Base-by-base conservation (phyloP, 2,329 filamentous ascomycete species). In the Aspergillus aculeatinus region DNA sequence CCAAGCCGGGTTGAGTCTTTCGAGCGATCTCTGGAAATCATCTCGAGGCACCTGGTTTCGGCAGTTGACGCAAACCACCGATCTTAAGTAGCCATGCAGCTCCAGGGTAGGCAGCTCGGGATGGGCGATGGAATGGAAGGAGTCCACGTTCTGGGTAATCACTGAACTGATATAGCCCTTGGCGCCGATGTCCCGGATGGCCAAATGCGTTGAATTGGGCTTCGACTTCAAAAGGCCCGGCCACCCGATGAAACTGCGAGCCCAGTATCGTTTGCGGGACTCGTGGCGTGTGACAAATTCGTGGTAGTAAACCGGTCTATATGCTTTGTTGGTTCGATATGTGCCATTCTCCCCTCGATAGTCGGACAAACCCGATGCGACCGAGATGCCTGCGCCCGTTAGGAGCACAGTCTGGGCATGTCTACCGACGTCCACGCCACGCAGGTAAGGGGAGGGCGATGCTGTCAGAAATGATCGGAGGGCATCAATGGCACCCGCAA, bases 141-240 rank as follows among this genome's bases (percentile, higher is more conserved):
- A 96, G 77, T 99, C 95, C 55, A 99, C 95, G 72, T 98, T 98
- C 74, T 99, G 95, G 47, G 95, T 98, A 67, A 99, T 87, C 60
- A 97, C 90, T 56, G 81, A 86, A 59, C 83, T 85, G 48, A 97
- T 81, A 53, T 92, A 77, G 2, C 92, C 93, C 65, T 95, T 79
- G 4, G 83, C 76, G 2, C 86, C 90, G 39, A 98, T 80, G 64
- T 89, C 83, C 55, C 85, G 83, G 59, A 98, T 85, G 2, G 93
- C 92, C 72, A 85, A 82, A 77, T 99, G 95, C 2, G 87, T 88
- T 3, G 81, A 79, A 71, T 98, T 98, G 12, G 94, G 93, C 60
- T 79, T 80, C n/a, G 92, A 91, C 63, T 86, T 88, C 70, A 89
- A 80, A 65, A 98, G 80, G 49, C 86, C 92, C 4, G 91, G 88